These are phyloP conservation scores for Saitoella complicata DNA, from an alignment of 805 yeast genomes.

Conservation along the genomic window DNA sequence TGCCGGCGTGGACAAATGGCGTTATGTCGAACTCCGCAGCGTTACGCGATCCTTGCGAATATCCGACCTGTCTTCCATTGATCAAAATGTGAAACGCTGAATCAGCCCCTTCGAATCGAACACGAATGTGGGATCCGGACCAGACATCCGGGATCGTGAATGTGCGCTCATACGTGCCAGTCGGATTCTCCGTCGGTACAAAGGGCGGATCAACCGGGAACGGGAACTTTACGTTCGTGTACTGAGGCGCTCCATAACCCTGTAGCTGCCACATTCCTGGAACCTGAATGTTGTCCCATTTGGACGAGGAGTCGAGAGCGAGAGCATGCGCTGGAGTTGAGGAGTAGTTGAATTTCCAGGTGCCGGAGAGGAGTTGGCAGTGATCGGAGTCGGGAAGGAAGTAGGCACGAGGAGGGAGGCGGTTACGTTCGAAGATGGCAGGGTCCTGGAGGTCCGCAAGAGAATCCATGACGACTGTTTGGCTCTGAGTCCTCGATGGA, in stretches of 20 bases:
- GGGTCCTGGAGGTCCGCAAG: background rate
- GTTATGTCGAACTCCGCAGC: constrained; percentile 20
- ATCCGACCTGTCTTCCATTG: constrained; percentile 22
- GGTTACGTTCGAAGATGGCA: constrained; percentile 5
- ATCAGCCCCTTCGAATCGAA: constrained; percentile 26
- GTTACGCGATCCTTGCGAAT: constrained; percentile 22
- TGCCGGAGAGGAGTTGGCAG: constrained; percentile 14
- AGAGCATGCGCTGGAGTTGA: constrained; percentile 9
- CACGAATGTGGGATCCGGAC: constrained; percentile 13
- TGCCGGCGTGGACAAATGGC: constrained; percentile 6
- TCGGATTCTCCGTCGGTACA: constrained; percentile 22
- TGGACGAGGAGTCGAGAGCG: constrained; percentile 1
- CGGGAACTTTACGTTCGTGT: constrained; percentile 23
- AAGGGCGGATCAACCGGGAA: constrained; percentile 23
- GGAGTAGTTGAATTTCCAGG: constrained; percentile 16
- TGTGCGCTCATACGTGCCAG: constrained; percentile 21
- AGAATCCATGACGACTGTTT: too few species aligned
- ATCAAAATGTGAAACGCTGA: constrained; percentile 22
- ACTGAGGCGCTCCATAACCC: constrained; percentile 23
- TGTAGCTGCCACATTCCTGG: constrained; percentile 26
- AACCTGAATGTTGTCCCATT: constrained; percentile 16
- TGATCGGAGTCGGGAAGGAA: constrained; percentile 3
- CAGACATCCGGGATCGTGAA: constrained; percentile 15
- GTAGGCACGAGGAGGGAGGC: constrained; percentile 10
- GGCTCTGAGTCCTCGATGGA: too few species aligned